These are phyloP conservation scores for Fusarium avenaceum DNA, from an alignment of 2,329 filamentous ascomycete species.

Conservation along the genomic window DNA sequence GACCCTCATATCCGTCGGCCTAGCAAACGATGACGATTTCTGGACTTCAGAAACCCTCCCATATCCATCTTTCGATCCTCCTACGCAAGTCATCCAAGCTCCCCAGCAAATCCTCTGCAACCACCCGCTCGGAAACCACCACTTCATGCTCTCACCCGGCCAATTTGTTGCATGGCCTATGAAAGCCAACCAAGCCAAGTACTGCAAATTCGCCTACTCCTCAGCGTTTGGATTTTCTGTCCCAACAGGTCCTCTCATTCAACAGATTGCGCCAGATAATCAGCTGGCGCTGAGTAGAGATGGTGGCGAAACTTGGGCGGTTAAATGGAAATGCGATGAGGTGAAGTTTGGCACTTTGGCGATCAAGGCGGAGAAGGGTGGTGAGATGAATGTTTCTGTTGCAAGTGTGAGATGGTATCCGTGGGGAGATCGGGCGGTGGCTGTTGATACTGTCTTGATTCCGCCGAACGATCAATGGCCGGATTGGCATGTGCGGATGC, in stretches of 20 bases:
- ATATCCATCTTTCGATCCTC: conserved; percentile 30
- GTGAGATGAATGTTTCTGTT: neutral
- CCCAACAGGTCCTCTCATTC: conserved; percentile 53
- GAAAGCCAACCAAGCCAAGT: conserved; percentile 60
- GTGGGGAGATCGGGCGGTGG: conserved; percentile 48
- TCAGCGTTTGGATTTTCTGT: conserved; percentile 63
- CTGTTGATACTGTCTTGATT: conserved; percentile 49
- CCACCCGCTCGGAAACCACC: conserved; percentile 52
- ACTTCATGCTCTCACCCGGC: conserved; percentile 59
- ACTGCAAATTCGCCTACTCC: conserved; percentile 63
- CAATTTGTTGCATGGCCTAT: conserved; percentile 57
- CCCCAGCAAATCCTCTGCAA: conserved; percentile 63
- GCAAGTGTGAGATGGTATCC: conserved; percentile 41
- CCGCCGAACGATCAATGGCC: conserved; percentile 52
- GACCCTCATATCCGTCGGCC: conserved; percentile 58
- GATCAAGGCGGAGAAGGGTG: neutral
- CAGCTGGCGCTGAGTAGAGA: conserved; percentile 51
- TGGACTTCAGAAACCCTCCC: conserved; percentile 59
- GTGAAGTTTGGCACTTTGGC: neutral
- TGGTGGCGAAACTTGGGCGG: conserved; percentile 50
- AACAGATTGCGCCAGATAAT: conserved; percentile 55
- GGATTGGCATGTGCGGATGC: conserved; percentile 52
- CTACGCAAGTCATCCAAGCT: conserved; percentile 26
- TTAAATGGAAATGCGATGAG: conserved; percentile 49
- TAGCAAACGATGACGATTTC: conserved; percentile 57